Percentiles rank a stretch among this genome's conserved stretches.
Evolutionary conservation across 1,284 basidiomycete genomes (phyloP).

Genomic region (Wolfiporia cocos): DNA sequence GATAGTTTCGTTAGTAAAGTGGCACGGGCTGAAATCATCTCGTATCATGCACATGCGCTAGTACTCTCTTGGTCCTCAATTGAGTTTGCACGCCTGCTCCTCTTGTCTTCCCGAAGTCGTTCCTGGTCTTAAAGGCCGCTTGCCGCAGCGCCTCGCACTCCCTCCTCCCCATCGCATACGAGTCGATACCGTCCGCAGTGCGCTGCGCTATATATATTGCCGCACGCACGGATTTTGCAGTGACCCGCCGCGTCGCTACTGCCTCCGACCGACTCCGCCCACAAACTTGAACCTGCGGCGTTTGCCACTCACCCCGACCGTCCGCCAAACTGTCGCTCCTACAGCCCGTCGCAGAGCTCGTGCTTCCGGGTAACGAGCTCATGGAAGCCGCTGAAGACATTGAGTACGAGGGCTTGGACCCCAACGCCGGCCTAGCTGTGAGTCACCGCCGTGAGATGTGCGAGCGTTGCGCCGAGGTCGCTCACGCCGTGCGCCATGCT

Average conservation of each 20-base stretch:
- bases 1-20: no score
- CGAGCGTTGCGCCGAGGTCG: neutral
- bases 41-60: no score
- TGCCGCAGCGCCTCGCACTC: no score
- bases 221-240: neutral
- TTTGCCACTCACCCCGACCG: neutral
- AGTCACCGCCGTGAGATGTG: slow-evolving; percentile 21
- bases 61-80: slow-evolving; percentile 2
- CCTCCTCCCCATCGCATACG: no score
- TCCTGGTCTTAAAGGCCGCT: slow-evolving; percentile 3
- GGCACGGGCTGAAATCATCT: no score
- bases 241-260: neutral
- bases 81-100: slow-evolving; percentile 8
- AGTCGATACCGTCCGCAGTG: no score
- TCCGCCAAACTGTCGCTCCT: slow-evolving; percentile 7
- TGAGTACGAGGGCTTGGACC: slow-evolving; percentile 73
- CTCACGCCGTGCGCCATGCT: neutral
- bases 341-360: slow-evolving; percentile 4
- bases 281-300: neutral
- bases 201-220: neutral
- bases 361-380: neutral
- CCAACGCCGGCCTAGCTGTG: slow-evolving; percentile 71
- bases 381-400: slow-evolving; percentile 41
- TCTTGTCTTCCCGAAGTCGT: slow-evolving; percentile 4
- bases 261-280: neutral